These are phyloP conservation scores for Penicillium sp. DNA, from an alignment of 2,329 filamentous ascomycete genomes.

Conservation along the genomic window DNA sequence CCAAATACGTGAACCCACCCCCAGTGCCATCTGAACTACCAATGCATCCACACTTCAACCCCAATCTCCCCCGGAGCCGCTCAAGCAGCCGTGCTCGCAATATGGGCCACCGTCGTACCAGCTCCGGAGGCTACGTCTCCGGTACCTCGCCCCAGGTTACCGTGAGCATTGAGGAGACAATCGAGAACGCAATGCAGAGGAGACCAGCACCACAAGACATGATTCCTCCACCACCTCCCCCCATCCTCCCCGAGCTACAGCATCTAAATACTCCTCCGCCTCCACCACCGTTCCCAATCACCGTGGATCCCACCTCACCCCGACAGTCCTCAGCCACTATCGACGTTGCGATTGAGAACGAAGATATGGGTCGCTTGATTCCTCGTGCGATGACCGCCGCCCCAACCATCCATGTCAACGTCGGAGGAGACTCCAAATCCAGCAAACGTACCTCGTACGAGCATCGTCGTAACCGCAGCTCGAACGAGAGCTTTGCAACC, in stretches of 20 bases:
- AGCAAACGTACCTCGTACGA: conserved; percentile 41
- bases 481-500: conserved; percentile 58
- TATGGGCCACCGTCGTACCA: conserved; percentile 31
- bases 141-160: conserved; percentile 42
- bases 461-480: conserved; percentile 56
- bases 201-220: conserved; percentile 17
- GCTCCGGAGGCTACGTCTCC: conserved; percentile 26
- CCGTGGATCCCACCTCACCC: conserved; percentile 27
- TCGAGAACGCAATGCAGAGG: conserved; percentile 39
- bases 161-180: conserved; percentile 57
- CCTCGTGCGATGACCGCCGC: conserved; percentile 40
- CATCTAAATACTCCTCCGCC: conserved; percentile 59
- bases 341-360: conserved; percentile 43
- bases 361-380: conserved; percentile 36
- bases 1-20: conserved; percentile 9
- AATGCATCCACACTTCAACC: conserved; percentile 43
- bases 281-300: conserved; percentile 47
- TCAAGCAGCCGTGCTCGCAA: conserved; percentile 41
- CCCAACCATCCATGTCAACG: conserved; percentile 20
- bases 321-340: conserved; percentile 42
- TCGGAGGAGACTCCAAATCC: neutral
- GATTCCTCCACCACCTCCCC: conserved; percentile 28
- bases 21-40: conserved; percentile 35
- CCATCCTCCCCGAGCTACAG: conserved; percentile 62
- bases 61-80: conserved; percentile 40